Conservation (phyloP, 306 rosid species). For the Prunus salicina region DNA sequence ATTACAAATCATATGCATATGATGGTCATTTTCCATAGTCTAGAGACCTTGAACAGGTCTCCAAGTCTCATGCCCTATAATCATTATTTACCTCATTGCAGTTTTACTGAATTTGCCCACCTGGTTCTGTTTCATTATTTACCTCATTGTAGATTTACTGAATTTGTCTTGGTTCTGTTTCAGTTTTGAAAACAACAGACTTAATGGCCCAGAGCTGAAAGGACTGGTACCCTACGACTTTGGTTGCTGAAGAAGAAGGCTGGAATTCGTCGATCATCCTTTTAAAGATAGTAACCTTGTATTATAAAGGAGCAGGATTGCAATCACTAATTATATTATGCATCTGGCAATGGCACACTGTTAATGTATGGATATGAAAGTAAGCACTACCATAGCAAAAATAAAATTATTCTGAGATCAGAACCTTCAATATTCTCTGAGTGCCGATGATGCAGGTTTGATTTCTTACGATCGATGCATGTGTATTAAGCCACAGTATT, state of each 20-base stretch:
- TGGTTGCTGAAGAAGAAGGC: constrained; percentile 55
- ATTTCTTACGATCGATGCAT: no score
- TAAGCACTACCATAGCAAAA: constrained; percentile 6
- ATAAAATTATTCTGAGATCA: constrained; percentile 21
- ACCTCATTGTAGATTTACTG: background rate
- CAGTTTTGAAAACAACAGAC: constrained; percentile 76
- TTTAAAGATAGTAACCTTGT: constrained; percentile 10
- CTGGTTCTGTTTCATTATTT: background rate
- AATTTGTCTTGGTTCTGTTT: constrained; percentile 15
- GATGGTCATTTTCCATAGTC: background rate
- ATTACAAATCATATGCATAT: background rate
- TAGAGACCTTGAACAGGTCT: background rate
- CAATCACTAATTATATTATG: constrained; percentile 7
- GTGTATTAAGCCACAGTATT: background rate
- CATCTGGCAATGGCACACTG: constrained; percentile 7
- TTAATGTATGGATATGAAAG: constrained; percentile 2
- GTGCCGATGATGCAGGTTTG: no score
- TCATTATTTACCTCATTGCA: background rate
- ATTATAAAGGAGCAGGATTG: constrained; percentile 17
- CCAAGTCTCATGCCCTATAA: background rate
- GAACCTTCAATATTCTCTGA: background rate
- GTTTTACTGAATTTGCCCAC: background rate
- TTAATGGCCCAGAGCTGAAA: constrained; percentile 83
- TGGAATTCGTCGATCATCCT: background rate
- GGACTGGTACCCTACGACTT: constrained; percentile 87